These are phyloP conservation scores for Panaeolus cyanescens DNA, from an alignment of 768 basidiomycete species.

Conservation along the genomic window DNA sequence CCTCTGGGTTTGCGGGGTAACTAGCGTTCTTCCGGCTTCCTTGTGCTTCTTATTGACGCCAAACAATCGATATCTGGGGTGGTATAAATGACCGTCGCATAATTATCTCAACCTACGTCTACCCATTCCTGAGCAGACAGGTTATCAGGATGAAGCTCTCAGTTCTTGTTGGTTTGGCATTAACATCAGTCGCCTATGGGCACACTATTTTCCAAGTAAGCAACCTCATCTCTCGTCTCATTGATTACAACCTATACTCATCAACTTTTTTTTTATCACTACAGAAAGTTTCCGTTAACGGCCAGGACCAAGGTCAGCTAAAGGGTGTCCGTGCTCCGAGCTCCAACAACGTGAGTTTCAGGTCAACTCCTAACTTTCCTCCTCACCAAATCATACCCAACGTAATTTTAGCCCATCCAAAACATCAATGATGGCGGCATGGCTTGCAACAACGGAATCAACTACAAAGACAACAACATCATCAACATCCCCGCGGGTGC, in stretches of 20 bases:
- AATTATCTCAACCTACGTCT: not conserved
- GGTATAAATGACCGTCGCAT: not conserved
- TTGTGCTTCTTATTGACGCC: not conserved
- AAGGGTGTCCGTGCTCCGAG: conserved; percentile 1
- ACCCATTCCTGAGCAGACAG: not conserved
- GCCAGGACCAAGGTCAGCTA: not conserved
- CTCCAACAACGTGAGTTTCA: not conserved
- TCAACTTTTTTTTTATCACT: not conserved
- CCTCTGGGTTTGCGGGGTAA: not conserved
- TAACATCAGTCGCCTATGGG: not conserved
- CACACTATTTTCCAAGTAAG: not conserved
- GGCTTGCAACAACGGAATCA: conserved; percentile 58
- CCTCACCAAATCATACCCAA: not conserved
- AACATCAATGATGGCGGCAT: conserved; percentile 9
- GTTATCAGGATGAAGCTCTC: not conserved
- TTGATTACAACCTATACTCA: not conserved
- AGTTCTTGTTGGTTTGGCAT: not conserved
- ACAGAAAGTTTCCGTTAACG: conserved; percentile 1
- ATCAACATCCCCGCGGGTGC: conserved; percentile 56
- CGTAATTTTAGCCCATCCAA: conserved; percentile 5
- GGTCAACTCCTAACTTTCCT: not conserved
- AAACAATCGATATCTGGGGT: not conserved
- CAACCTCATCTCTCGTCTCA: not conserved
- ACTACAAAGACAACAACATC: conserved; percentile 37
- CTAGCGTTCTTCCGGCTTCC: not conserved